phyloP scores from a whole-genome alignment of 768 basidiomycete species.

The Hebeloma cylindrosporum region DNA sequence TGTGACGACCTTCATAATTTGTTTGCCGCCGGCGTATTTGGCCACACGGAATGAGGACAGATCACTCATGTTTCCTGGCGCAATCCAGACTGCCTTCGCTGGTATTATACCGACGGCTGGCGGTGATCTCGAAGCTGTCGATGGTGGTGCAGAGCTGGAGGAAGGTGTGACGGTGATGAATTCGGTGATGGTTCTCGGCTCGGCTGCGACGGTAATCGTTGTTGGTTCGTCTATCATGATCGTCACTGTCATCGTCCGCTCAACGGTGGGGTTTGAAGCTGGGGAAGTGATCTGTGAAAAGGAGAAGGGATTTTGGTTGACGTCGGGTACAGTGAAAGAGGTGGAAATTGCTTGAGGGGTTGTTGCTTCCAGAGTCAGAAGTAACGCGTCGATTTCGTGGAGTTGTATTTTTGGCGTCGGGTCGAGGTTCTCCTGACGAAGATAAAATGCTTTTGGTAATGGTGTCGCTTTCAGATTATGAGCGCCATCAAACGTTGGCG shows the following conservation, averaged over 20 bases:
- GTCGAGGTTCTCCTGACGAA: background rate
- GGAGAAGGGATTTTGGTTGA: slow-evolving; percentile 20
- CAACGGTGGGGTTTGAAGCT: background rate
- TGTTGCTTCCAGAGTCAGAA: slow-evolving; percentile 8
- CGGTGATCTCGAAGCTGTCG: slow-evolving; percentile 1
- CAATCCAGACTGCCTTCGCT: slow-evolving; percentile 44
- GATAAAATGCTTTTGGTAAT: too few relatives aligned
- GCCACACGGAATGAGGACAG: slow-evolving; percentile 60
- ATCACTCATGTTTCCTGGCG: slow-evolving; percentile 54
- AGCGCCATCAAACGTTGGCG: slow-evolving; percentile 3
- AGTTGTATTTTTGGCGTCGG: too few relatives aligned
- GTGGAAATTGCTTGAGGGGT: background rate
- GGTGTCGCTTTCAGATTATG: too few relatives aligned
- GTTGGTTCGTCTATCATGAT: slow-evolving; percentile 18
- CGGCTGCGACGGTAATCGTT: slow-evolving; percentile 16
- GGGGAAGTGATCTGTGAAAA: slow-evolving; percentile 15
- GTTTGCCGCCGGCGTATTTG: slow-evolving; percentile 50
- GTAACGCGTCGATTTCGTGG: background rate
- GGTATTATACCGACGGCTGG: slow-evolving; percentile 7
- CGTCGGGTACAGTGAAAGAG: slow-evolving; percentile 1
- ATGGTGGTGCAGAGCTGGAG: slow-evolving; percentile 12
- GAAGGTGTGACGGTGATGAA: slow-evolving; percentile 23
- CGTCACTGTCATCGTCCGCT: slow-evolving; percentile 15
- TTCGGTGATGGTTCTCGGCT: slow-evolving; percentile 25
- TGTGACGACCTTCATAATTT: slow-evolving; percentile 56